Conservation (phyloP, 257 asterid species). For the Sherardia arvensis region DNA sequence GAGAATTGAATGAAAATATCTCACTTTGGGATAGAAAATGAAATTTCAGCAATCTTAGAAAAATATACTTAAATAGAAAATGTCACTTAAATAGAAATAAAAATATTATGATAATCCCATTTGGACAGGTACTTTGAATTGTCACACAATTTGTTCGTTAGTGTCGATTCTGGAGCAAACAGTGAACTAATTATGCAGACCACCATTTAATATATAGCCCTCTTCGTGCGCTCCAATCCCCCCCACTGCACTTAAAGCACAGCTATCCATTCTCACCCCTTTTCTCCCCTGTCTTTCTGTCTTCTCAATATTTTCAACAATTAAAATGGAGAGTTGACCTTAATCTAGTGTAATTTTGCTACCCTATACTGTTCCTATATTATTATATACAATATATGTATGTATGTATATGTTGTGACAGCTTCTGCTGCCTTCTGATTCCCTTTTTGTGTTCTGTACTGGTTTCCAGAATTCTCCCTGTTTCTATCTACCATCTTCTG, state of each 20-base stretch:
- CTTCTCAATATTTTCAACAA: background rate
- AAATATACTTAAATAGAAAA: no score
- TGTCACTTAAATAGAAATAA: background rate
- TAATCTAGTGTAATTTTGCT: background rate
- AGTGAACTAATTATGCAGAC: constrained; percentile 5
- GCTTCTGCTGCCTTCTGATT: constrained; percentile 7
- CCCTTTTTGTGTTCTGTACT: constrained; percentile 3
- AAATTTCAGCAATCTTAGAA: background rate
- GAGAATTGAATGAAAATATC: no score
- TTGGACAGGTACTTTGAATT: background rate
- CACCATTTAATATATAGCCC: constrained; percentile 11
- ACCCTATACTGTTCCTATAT: background rate
- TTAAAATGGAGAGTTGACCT: constrained; percentile 14
- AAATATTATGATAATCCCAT: no score
- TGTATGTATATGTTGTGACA: constrained; percentile 6
- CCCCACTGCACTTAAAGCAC: constrained; percentile 9
- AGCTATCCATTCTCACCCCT: background rate
- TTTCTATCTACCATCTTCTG: background rate
- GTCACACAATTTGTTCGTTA: background rate
- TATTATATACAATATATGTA: no score
- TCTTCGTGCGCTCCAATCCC: constrained; percentile 20
- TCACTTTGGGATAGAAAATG: no score
- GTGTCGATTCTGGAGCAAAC: background rate
- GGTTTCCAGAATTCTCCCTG: background rate
- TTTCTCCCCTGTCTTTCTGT: constrained; percentile 3